A percentile compares a stretch with the other conserved stretches of the same genome.
phyloP scores from a whole-genome alignment of 495 filamentous ascomycete genomes.

The Neurospora sp. region DNA sequence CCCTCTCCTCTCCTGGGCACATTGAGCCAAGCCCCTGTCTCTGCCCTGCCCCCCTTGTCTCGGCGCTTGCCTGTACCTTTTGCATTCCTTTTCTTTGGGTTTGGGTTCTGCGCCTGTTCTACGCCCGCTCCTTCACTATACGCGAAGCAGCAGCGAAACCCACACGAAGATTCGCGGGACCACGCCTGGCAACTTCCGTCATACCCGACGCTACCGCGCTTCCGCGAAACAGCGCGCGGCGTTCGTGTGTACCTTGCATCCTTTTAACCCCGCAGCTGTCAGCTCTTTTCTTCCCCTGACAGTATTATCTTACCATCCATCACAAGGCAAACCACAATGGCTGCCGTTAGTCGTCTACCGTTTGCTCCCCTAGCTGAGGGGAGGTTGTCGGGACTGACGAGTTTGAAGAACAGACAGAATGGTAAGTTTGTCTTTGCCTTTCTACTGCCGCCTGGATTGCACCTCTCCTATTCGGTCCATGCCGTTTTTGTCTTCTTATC shows the following conservation, averaged over 20 bases:
- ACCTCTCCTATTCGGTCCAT: slow-evolving; percentile 3
- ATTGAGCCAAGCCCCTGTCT: background rate
- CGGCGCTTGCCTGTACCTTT: background rate
- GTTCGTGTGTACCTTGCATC: background rate
- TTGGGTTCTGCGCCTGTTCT: background rate
- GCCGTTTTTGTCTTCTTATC: background rate
- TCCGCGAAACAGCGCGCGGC: background rate
- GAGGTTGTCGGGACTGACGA: slow-evolving; percentile 45
- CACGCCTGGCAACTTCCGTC: background rate
- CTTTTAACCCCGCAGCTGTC: background rate
- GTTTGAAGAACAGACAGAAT: slow-evolving; percentile 53
- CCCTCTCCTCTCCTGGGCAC: background rate
- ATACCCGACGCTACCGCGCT: background rate
- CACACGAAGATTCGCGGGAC: background rate
- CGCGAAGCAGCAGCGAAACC: background rate
- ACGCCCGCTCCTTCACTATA: background rate
- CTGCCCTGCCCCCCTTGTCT: background rate
- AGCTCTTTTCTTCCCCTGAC: background rate
- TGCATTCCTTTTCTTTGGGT: background rate
- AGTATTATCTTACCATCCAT: background rate
- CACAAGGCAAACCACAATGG: slow-evolving; percentile 24
- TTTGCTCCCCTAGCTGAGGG: slow-evolving; percentile 45
- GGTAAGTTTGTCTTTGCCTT: slow-evolving; percentile 35
- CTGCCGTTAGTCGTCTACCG: slow-evolving; percentile 41
- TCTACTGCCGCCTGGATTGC: slow-evolving; percentile 1